Base-by-base conservation (phyloP, 805 yeast species). In the Kuraishia molischiana region DNA sequence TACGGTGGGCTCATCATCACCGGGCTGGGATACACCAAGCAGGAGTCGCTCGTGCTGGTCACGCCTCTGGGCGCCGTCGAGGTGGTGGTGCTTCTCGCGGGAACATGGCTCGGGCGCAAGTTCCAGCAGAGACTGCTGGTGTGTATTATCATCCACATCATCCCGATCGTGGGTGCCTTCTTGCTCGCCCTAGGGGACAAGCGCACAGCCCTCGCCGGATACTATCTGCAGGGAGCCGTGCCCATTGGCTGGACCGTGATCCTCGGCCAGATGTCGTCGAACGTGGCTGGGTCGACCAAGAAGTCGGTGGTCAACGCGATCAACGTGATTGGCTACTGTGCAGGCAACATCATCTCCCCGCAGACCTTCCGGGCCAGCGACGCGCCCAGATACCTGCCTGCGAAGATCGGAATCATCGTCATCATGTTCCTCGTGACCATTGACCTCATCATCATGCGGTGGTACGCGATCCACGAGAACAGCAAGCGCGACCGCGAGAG, bases 251-350 rank as follows among this genome's bases (percentile, higher is more conserved):
- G 17, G 13, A 28, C 31, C 17, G 17, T 28, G 8, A 28, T 14
- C 5, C 31, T 28, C 8, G 13, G 17, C 13, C 31, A 11, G 59
- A 47, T 21, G 44, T 46, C 21, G 48, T 45, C 37, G 34, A 76
- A 76, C 45, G 74, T 79, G 6, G 73, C 82, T 1, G 82, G 83
- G 2, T 71, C 74, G 39, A 73, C 79, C 4, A 77, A 77, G 48
- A 66, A 76, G 43, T 54, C 74, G 19, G 66, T 67, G 24, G 58
- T 79, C 42, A 74, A 73, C 46, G 74, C 71, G 4, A 47, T 68
- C 19, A 74, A 77, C 1, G 69, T 76, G 76, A 57, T 75, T 41
- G 74, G 69, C 4, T 75, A 74, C 52, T 71, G 74, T 14, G 53
- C 74, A 21, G 74, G 78, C 3, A 66, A 76, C 44, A 56, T 79